Percentiles rank a stretch among this genome's conserved stretches.
Evolutionary conservation across 495 filamentous ascomycete species (phyloP).

Genomic region (Penicillium simplicissimum): DNA sequence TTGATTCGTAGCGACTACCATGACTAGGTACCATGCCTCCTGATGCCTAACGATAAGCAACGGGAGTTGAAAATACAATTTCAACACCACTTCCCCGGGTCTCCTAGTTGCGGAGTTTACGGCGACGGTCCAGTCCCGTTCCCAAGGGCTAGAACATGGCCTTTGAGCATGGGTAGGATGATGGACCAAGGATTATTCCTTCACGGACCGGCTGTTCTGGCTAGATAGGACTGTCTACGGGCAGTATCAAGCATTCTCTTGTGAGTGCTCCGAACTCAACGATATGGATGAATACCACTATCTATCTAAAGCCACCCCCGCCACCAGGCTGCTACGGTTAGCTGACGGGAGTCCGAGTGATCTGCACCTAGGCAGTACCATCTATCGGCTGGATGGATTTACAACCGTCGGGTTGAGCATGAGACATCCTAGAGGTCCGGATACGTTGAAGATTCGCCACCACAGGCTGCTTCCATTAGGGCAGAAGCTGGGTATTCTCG

Average conservation of each 20-base stretch:
- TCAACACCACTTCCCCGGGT: constrained; percentile 6
- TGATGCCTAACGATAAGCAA: background rate
- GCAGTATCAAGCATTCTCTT: background rate
- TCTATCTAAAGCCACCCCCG: background rate
- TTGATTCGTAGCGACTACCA: background rate
- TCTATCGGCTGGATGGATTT: constrained; percentile 16
- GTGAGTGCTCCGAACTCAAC: background rate
- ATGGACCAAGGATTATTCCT: constrained; percentile 12
- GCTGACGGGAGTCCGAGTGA: constrained; percentile 1
- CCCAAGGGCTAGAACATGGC: constrained; percentile 11
- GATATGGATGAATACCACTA: background rate
- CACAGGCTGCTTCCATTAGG: background rate
- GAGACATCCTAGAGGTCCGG: background rate
- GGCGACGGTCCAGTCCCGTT: constrained; percentile 9
- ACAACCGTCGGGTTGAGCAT: constrained; percentile 6
- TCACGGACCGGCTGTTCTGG: background rate
- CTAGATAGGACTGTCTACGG: background rate
- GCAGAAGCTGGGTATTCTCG: background rate
- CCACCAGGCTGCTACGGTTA: background rate
- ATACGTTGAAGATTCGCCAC: background rate
- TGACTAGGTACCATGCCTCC: background rate
- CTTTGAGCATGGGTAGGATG: background rate
- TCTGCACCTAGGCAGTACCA: constrained; percentile 19
- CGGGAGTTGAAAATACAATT: constrained; percentile 5
- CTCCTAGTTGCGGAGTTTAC: constrained; percentile 6